A percentile compares a stretch with the other conserved stretches of the same genome.
These are phyloP conservation scores for Cladophialophora bantiana DNA, from an alignment of 2,329 filamentous ascomycete species.

Conservation along the genomic window DNA sequence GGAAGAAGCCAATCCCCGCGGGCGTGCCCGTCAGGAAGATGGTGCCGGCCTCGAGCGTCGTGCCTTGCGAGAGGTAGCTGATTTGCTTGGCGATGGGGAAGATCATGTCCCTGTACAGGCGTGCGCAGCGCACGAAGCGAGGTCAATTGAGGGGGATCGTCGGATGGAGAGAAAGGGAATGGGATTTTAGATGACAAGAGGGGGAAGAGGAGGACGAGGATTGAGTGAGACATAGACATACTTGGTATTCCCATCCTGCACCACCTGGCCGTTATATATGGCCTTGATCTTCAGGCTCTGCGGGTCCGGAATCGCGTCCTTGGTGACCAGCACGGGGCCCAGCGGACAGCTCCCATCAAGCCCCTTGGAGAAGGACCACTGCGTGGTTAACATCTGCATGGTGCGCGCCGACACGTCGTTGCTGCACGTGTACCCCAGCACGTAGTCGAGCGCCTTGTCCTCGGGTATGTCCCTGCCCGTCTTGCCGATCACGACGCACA, in stretches of 20 bases:
- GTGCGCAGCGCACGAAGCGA: too few relatives aligned
- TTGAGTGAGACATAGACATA: conserved; percentile 16
- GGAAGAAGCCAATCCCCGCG: conserved; percentile 53
- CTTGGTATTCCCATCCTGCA: conserved; percentile 39
- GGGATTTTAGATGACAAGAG: too few relatives aligned
- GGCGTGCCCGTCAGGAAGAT: conserved; percentile 54
- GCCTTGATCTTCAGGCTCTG: conserved; percentile 50
- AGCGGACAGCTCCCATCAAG: conserved; percentile 54
- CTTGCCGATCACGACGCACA: conserved; percentile 50
- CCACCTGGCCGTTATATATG: conserved; percentile 37
- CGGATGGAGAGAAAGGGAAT: too few relatives aligned
- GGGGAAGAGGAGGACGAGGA: too few relatives aligned
- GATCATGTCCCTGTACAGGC: conserved; percentile 46
- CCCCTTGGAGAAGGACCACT: conserved; percentile 52
- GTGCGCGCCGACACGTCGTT: conserved; percentile 53
- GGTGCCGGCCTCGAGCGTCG: conserved; percentile 49
- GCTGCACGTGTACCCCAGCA: conserved; percentile 50
- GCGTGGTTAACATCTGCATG: conserved; percentile 48
- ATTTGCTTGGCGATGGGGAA: conserved; percentile 49
- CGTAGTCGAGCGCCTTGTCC: conserved; percentile 48
- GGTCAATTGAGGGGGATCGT: too few relatives aligned
- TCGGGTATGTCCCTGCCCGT: conserved; percentile 48
- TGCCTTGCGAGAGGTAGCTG: conserved; percentile 49
- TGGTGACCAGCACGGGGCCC: conserved; percentile 43
- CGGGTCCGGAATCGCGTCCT: conserved; percentile 48